phyloP scores from a whole-genome alignment of 2,329 filamentous ascomycete genomes.

The Penicillium capsulatum region DNA sequence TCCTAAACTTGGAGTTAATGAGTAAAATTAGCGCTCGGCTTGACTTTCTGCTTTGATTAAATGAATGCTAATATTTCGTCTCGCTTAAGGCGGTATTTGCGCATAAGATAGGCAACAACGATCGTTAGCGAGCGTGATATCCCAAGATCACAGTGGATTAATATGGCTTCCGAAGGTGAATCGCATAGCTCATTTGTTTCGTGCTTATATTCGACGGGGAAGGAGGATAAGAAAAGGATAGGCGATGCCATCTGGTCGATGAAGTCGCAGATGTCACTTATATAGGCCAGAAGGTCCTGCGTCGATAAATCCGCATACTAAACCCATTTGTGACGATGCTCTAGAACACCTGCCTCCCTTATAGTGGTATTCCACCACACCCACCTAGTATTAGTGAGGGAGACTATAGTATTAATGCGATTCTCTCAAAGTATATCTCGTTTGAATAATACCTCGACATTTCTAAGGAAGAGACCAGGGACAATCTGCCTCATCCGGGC shows the following conservation, averaged over 20 bases:
- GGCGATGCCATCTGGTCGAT: constrained; percentile 23
- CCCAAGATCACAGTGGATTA: constrained; percentile 27
- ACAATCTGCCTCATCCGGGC: constrained; percentile 24
- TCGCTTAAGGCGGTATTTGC: constrained; percentile 18
- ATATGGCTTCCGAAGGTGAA: constrained; percentile 14
- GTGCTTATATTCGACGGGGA: constrained; percentile 8
- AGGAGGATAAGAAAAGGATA: constrained; percentile 8
- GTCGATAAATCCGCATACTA: constrained; percentile 28
- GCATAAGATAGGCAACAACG: constrained; percentile 29
- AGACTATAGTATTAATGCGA: constrained; percentile 22
- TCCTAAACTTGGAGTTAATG: constrained; percentile 28
- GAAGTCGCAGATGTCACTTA: constrained; percentile 26
- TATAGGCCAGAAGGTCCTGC: constrained; percentile 25
- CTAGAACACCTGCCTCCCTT: constrained; percentile 22
- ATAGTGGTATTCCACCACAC: constrained; percentile 18
- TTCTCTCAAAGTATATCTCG: constrained; percentile 21
- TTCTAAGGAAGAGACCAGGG: constrained; percentile 25
- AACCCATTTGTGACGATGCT: constrained; percentile 26
- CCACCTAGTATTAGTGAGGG: constrained; percentile 21
- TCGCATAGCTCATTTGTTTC: constrained; percentile 3
- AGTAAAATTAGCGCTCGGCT: constrained; percentile 24
- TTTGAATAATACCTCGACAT: constrained; percentile 22
- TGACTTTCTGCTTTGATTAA: constrained; percentile 24
- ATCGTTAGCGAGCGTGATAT: constrained; percentile 29
- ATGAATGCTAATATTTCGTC: constrained; percentile 24